Conservation (phyloP, 1,139 yeast genomes). For the Hyphopichia wangnamkhiaoensis region DNA sequence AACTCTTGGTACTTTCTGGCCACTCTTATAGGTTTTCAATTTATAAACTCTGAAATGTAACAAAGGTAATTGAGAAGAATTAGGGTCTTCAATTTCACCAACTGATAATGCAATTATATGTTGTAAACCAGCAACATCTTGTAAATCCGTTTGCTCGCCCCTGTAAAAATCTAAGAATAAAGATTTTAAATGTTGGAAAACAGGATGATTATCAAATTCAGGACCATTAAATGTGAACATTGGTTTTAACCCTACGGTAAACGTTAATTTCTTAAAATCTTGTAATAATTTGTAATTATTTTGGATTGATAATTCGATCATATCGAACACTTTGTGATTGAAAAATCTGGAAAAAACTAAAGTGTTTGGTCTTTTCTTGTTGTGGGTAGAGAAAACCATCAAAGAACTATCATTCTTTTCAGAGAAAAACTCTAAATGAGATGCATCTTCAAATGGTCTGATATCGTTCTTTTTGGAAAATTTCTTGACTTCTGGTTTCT, state of each 20-base stretch:
- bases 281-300: constrained; percentile 68
- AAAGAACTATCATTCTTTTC: constrained; percentile 92
- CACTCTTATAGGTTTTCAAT: constrained; percentile 76
- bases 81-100: constrained; percentile 73
- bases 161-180: constrained; percentile 88
- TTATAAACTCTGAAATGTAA: constrained; percentile 91
- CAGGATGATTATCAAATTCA: constrained; percentile 86
- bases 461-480: constrained; percentile 86
- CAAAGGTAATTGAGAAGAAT: constrained; percentile 57
- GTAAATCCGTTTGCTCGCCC: constrained; percentile 79
- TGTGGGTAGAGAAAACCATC: constrained; percentile 77
- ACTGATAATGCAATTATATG: constrained; percentile 83
- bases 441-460: constrained; percentile 91
- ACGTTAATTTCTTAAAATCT: constrained; percentile 81
- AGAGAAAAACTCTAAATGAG: constrained; percentile 83
- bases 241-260: constrained; percentile 89
- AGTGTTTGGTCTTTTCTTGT: constrained; percentile 92
- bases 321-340: constrained; percentile 86
- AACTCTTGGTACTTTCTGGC: constrained; percentile 89
- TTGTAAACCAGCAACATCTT: constrained; percentile 94
- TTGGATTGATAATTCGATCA: constrained; percentile 84
- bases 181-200: constrained; percentile 81
- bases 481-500: constrained; percentile 88
- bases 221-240: constrained; percentile 94
- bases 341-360: constrained; percentile 87